Evolutionary conservation across 768 basidiomycete genomes (phyloP).

Genomic region (Ramaria sp.): DNA sequence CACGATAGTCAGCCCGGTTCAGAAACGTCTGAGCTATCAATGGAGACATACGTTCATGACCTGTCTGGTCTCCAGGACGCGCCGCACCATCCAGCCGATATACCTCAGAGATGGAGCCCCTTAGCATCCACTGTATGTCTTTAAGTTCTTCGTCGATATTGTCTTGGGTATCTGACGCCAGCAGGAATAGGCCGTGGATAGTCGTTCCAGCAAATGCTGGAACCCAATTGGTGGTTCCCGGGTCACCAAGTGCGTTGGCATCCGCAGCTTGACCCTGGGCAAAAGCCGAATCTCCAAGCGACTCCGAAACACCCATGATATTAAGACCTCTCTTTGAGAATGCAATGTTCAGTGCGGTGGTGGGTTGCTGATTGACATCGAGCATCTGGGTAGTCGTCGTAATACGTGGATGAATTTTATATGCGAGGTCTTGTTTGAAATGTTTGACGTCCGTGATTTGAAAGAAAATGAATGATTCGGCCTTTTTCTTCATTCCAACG

Average conservation of each 20-base stretch:
- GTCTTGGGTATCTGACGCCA: conserved; percentile 33
- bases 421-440: conserved; percentile 32
- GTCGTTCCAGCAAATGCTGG: conserved; percentile 28
- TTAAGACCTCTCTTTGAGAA: conserved; percentile 40
- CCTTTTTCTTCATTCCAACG: conserved; percentile 45
- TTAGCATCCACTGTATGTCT: conserved; percentile 25
- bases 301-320: conserved; percentile 27
- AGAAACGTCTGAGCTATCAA: not conserved
- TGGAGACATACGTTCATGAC: conserved; percentile 17
- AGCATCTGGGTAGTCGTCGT: conserved; percentile 34
- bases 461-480: conserved; percentile 42
- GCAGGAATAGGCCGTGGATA: conserved; percentile 39
- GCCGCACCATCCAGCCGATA: conserved; percentile 25
- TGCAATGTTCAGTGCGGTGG: conserved; percentile 40
- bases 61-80: conserved; percentile 17
- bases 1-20: conserved; percentile 3
- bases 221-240: conserved; percentile 30
- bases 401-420: conserved; percentile 30
- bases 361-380: conserved; percentile 12
- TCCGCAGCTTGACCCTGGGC: conserved; percentile 29
- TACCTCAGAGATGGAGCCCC: conserved; percentile 29
- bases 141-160: conserved; percentile 19
- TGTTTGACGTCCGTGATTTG: conserved; percentile 29
- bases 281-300: conserved; percentile 29
- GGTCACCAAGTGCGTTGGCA: conserved; percentile 28